A percentile compares a stretch with the other conserved stretches of the same genome.
These are phyloP conservation scores for Aspergillus ustus DNA, from an alignment of 2,329 filamentous ascomycete species.

Conservation along the genomic window DNA sequence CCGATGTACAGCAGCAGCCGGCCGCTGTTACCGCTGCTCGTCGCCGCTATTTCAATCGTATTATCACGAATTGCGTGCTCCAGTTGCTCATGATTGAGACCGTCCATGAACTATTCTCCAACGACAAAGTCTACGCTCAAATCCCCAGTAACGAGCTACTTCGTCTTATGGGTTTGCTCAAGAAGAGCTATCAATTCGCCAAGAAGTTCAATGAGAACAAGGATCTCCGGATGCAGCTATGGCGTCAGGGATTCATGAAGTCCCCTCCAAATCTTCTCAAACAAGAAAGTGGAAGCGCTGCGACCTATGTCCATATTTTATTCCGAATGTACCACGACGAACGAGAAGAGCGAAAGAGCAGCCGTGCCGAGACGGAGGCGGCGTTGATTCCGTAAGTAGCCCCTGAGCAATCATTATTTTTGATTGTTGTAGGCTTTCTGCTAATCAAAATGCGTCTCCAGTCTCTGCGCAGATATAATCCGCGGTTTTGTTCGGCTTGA, in stretches of 20 bases:
- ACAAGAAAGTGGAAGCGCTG: conserved; percentile 90
- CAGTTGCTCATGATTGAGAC: conserved; percentile 99
- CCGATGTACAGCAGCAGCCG: conserved; percentile 80
- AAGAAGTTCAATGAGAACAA: conserved; percentile 98
- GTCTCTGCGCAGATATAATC: conserved; percentile 91
- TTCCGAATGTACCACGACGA: conserved; percentile 97
- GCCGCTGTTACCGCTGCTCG: conserved; percentile 91
- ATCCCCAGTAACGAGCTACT: conserved; percentile 91
- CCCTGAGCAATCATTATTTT: not conserved
- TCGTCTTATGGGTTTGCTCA: conserved; percentile 89
- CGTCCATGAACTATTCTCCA: conserved; percentile 97
- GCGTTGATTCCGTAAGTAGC: conserved; percentile 76
- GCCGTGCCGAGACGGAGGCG: conserved; percentile 80
- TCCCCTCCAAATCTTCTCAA: conserved; percentile 97
- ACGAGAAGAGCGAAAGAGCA: conserved; percentile 77
- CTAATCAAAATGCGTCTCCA: conserved; percentile 35
- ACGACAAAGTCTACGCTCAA: conserved; percentile 89
- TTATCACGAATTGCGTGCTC: conserved; percentile 97
- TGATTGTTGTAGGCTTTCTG: not conserved
- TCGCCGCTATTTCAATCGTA: conserved; percentile 96
- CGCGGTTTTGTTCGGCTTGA: conserved; percentile 82
- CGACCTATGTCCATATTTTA: conserved; percentile 93
- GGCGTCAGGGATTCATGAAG: conserved; percentile 99
- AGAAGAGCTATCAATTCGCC: conserved; percentile 95
- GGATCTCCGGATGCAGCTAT: conserved; percentile 89